phyloP scores from a whole-genome alignment of 345 rosid species.

The Stellera chamaejasme region DNA sequence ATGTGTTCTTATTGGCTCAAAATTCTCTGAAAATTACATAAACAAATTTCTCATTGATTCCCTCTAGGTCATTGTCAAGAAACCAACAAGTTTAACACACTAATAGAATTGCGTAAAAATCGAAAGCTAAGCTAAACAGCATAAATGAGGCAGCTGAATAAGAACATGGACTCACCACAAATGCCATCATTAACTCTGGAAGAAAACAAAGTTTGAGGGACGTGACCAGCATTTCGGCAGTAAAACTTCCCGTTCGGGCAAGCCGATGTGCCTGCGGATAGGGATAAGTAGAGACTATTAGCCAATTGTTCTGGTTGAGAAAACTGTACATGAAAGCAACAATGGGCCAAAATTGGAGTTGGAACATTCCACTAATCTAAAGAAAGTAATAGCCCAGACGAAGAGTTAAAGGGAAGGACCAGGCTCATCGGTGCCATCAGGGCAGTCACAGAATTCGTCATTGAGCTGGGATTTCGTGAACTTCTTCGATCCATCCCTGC shows the following conservation, averaged over 20 bases:
- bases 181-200: constrained; percentile 96
- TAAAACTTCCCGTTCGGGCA: constrained; percentile 83
- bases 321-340: too few relatives aligned
- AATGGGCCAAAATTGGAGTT: too few relatives aligned
- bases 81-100: too few relatives aligned
- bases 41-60: too few relatives aligned
- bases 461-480: constrained; percentile 75
- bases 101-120: too few relatives aligned
- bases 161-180: constrained; percentile 50
- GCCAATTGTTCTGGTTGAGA: background rate
- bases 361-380: too few relatives aligned
- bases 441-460: constrained; percentile 93
- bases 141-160: too few relatives aligned
- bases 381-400: too few relatives aligned
- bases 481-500: constrained; percentile 79
- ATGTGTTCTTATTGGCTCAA: background rate
- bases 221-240: constrained; percentile 73
- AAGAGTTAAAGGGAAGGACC: constrained; percentile 25
- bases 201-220: constrained; percentile 52
- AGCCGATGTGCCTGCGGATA: constrained; percentile 75
- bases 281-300: background rate
- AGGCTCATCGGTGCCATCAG: constrained; percentile 91
- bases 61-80: too few relatives aligned
- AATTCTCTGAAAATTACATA: too few relatives aligned
- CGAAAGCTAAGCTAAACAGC: too few relatives aligned